These are phyloP conservation scores for Apiotrichum montevideense DNA, from an alignment of 1,284 basidiomycete species.

Conservation along the genomic window DNA sequence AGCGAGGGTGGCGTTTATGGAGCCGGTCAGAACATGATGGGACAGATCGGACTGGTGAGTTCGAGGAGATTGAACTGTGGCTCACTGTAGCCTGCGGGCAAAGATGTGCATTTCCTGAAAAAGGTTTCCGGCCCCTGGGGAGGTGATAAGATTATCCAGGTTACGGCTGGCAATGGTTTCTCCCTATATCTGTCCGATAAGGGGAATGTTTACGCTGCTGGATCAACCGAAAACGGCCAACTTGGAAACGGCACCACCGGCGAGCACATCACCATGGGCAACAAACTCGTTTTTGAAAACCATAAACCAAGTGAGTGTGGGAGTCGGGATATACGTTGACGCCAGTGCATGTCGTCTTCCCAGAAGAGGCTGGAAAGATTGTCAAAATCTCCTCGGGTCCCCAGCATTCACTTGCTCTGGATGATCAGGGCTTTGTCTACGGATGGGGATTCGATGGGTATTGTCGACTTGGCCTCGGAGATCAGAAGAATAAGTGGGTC, in stretches of 20 bases:
- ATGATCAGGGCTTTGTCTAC: conserved; percentile 71
- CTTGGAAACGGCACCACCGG: conserved; percentile 70
- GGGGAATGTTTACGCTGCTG: conserved; percentile 83
- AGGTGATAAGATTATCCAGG: conserved; percentile 33
- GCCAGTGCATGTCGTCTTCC: conserved; percentile 62
- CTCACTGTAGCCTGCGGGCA: conserved; percentile 16
- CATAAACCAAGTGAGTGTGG: conserved; percentile 58
- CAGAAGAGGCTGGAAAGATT: conserved; percentile 65
- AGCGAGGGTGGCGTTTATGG: conserved; percentile 76
- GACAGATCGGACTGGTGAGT: conserved; percentile 54
- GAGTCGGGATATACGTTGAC: background rate
- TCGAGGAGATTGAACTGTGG: background rate
- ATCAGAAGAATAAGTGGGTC: conserved; percentile 60
- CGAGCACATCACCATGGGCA: conserved; percentile 75
- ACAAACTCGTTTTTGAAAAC: conserved; percentile 75
- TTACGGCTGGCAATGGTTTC: conserved; percentile 74
- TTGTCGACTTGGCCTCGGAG: conserved; percentile 55
- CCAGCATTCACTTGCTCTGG: conserved; percentile 77
- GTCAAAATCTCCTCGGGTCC: conserved; percentile 74
- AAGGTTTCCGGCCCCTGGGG: conserved; percentile 37
- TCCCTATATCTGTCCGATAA: conserved; percentile 70
- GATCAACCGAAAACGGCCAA: conserved; percentile 88
- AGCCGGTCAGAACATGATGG: conserved; percentile 73
- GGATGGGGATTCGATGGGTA: conserved; percentile 59
- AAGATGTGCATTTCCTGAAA: conserved; percentile 23